Percentiles rank a stretch among this genome's conserved stretches.
Conservation (phyloP, 2,329 filamentous ascomycete species). For the Beauveria medogensis region DNA sequence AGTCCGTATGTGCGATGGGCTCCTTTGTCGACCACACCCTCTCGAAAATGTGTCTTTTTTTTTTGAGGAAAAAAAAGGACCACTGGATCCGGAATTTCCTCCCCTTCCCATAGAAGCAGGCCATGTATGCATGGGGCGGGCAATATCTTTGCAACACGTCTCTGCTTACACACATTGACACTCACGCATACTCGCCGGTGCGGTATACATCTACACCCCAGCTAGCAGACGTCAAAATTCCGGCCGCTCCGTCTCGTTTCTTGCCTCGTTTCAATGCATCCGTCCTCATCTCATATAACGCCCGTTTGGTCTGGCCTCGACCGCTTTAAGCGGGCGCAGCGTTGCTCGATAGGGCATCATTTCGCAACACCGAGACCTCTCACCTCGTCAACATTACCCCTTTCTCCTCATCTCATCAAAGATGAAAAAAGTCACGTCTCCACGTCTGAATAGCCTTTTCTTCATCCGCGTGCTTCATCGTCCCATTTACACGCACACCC, state of each 20-base stretch:
- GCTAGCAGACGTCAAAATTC: background rate
- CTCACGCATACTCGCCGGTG: background rate
- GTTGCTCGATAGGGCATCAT: slow-evolving; percentile 4
- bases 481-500: background rate
- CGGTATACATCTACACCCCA: background rate
- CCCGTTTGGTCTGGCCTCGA: background rate
- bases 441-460: background rate
- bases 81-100: background rate
- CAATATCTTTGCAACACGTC: background rate
- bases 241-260: background rate
- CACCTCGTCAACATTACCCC: background rate
- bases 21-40: background rate
- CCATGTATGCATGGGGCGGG: background rate
- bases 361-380: background rate
- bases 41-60: background rate
- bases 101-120: background rate
- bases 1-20: background rate
- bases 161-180: background rate
- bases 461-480: background rate
- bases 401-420: slow-evolving; percentile 7
- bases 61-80: background rate
- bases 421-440: background rate
- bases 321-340: background rate
- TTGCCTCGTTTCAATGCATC: background rate
- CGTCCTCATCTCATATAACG: background rate